Conservation (phyloP, 106 monocot genomes). For the Apostasia ramifera region DNA sequence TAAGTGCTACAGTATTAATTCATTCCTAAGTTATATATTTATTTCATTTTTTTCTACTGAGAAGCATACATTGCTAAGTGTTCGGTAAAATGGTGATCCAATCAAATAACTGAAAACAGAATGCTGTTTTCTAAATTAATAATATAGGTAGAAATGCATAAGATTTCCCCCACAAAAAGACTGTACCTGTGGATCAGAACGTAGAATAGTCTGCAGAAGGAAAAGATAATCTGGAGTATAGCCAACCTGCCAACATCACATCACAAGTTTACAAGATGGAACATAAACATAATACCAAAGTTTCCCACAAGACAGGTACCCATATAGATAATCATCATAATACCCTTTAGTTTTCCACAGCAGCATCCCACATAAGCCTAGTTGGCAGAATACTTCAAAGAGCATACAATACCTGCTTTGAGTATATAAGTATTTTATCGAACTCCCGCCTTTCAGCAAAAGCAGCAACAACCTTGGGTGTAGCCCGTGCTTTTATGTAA, state of each 20-base stretch:
- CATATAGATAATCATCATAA: too few relatives aligned
- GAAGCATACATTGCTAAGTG: too few relatives aligned
- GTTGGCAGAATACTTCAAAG: not conserved
- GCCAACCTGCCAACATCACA: conserved; percentile 60
- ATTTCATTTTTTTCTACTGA: too few relatives aligned
- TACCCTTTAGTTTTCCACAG: too few relatives aligned
- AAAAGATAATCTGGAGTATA: conserved; percentile 98
- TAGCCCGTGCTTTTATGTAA: conserved; percentile 95
- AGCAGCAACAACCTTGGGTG: conserved; percentile 98
- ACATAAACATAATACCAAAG: too few relatives aligned
- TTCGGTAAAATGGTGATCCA: too few relatives aligned
- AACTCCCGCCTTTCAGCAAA: conserved; percentile 99
- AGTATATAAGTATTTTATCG: conserved; percentile 98
- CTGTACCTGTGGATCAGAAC: conserved; percentile 93
- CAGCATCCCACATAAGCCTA: not conserved
- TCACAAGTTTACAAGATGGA: not conserved
- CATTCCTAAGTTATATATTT: too few relatives aligned
- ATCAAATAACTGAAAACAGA: not conserved
- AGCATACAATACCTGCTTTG: conserved; percentile 68
- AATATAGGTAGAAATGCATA: not conserved
- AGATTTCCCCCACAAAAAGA: not conserved
- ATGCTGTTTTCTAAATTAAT: not conserved
- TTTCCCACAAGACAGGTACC: too few relatives aligned
- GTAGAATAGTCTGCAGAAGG: conserved; percentile 92
- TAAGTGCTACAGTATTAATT: too few relatives aligned